phyloP scores from a whole-genome alignment of 2,329 filamentous ascomycete genomes.

The Setomelanomma holmii region DNA sequence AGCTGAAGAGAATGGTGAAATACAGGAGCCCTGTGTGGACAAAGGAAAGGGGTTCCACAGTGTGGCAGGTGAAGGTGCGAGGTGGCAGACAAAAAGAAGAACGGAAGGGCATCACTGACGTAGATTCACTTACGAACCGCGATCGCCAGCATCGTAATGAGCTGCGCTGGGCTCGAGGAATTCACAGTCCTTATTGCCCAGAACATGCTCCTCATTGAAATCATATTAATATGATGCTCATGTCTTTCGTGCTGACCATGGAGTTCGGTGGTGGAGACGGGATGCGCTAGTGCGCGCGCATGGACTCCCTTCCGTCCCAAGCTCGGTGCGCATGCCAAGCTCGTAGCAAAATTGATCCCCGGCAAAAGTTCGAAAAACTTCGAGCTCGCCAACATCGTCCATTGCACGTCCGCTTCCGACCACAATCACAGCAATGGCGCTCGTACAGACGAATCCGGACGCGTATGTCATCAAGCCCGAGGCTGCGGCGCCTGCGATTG shows the following conservation, averaged over 20 bases:
- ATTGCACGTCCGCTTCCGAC: constrained; percentile 34
- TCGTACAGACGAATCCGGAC: constrained; percentile 56
- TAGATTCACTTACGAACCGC: neutral
- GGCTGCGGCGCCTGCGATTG: constrained; percentile 75
- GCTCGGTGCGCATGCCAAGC: constrained; percentile 4
- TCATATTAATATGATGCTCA: neutral
- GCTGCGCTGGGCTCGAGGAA: neutral
- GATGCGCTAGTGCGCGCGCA: neutral
- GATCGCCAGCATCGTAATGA: neutral
- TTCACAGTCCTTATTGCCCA: neutral
- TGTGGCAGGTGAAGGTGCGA: neutral
- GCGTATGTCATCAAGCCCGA: constrained; percentile 94
- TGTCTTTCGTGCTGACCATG: neutral
- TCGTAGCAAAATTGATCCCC: constrained; percentile 16
- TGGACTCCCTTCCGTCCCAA: neutral
- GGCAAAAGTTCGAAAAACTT: constrained; percentile 30
- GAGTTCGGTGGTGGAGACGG: neutral
- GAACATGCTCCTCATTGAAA: neutral
- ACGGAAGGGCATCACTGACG: neutral
- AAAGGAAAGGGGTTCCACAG: too few species aligned
- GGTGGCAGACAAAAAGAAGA: neutral
- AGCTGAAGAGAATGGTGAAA: neutral
- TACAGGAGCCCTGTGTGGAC: too few species aligned
- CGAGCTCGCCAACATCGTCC: constrained; percentile 33
- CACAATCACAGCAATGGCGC: constrained; percentile 42